A percentile compares a stretch with the other conserved stretches of the same genome.
These are phyloP conservation scores for Arthrinium phaeospermum DNA, from an alignment of 2,329 filamentous ascomycete species.

Conservation along the genomic window DNA sequence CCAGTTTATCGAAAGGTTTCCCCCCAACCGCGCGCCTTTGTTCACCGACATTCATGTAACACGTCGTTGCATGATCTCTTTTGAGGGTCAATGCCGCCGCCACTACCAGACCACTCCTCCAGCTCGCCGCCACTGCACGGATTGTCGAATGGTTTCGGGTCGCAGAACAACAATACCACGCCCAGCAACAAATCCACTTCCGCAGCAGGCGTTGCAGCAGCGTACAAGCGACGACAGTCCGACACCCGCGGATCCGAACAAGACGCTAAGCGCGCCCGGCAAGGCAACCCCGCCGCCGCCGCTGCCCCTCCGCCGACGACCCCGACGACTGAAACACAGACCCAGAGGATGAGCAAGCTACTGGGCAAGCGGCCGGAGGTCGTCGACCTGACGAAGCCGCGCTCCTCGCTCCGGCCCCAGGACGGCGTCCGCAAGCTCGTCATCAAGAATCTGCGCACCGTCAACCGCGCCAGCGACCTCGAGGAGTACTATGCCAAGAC, in stretches of 20 bases:
- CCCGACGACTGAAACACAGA: slow-evolving; percentile 14
- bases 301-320: neutral
- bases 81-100: slow-evolving; percentile 24
- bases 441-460: slow-evolving; percentile 86
- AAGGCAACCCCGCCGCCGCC: neutral
- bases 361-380: slow-evolving; percentile 45
- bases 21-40: neutral
- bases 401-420: slow-evolving; percentile 68
- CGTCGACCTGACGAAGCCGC: slow-evolving; percentile 53
- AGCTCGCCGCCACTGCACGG: slow-evolving; percentile 38
- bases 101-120: slow-evolving; percentile 36
- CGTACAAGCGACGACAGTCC: slow-evolving; percentile 32
- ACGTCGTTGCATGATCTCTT: slow-evolving; percentile 20
- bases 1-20: neutral
- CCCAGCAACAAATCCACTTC: slow-evolving; percentile 27
- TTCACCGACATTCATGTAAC: slow-evolving; percentile 22
- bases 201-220: slow-evolving; percentile 23
- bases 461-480: slow-evolving; percentile 64
- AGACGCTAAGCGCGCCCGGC: slow-evolving; percentile 21
- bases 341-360: slow-evolving; percentile 35
- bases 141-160: slow-evolving; percentile 30
- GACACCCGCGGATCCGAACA: slow-evolving; percentile 22
- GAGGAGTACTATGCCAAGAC: slow-evolving; percentile 80
- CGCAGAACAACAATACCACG: slow-evolving; percentile 31
- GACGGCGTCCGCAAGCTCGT: slow-evolving; percentile 82